These are phyloP conservation scores for Fraxinus floribunda DNA, from an alignment of 305 asterid genomes.

Conservation along the genomic window DNA sequence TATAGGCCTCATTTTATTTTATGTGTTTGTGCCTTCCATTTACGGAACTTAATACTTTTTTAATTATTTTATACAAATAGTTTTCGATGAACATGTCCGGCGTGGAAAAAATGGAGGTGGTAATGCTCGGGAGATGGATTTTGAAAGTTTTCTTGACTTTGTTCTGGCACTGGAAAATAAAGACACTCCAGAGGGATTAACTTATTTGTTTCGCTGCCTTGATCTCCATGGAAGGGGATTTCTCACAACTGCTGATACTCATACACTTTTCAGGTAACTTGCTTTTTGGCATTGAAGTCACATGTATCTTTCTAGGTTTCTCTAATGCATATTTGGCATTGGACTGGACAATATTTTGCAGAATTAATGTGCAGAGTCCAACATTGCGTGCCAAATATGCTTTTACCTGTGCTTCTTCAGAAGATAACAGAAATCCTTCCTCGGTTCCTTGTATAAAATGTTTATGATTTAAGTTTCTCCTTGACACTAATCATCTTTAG, in stretches of 20 bases:
- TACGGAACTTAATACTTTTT: neutral
- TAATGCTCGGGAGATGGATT: conserved; percentile 54
- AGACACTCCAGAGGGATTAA: conserved; percentile 55
- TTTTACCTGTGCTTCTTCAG: neutral
- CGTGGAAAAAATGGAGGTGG: conserved; percentile 54
- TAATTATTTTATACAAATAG: conserved; percentile 22
- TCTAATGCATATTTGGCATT: neutral
- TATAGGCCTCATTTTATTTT: neutral
- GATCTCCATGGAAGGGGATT: conserved; percentile 53
- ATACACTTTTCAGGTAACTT: conserved; percentile 48
- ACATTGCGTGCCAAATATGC: neutral
- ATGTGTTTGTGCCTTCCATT: neutral
- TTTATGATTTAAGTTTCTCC: neutral
- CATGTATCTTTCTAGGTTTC: neutral
- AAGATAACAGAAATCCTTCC: neutral
- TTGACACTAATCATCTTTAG: neutral
- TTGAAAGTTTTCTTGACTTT: conserved; percentile 53
- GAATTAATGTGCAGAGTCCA: neutral
- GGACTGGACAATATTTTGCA: neutral
- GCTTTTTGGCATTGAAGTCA: neutral
- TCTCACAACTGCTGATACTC: conserved; percentile 53
- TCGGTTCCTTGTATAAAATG: neutral
- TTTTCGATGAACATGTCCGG: conserved; percentile 54
- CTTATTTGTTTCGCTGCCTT: conserved; percentile 55
- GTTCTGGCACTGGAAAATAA: conserved; percentile 56